Base-by-base conservation (phyloP, 148 eudicot genomes). In the Diospyros kaki region DNA sequence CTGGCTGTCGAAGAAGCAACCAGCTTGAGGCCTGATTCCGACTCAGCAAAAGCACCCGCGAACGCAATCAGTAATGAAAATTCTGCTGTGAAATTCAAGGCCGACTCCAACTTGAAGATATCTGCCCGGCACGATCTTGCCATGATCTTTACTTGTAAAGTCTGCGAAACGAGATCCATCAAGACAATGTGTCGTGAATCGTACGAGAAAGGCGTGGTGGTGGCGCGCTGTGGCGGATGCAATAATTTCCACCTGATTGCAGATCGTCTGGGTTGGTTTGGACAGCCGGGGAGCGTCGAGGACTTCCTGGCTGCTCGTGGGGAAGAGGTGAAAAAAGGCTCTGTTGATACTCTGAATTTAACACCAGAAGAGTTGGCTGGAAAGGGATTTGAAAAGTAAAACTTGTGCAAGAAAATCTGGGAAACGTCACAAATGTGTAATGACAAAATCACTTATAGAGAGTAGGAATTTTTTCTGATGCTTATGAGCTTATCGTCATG, bases 361-460 rank as follows among this genome's bases (percentile, higher is more conserved):
- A 94, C 96, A 44, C 89, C 89, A 54, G 96, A 87, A 76, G 97
- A 94, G 81, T 82, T 94, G 79, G 90, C 91, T 51, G 98, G 97
- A 18, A 92, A 76, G 83, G 83, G 81, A 54, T 69, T 71, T 61
- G 73, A 68, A 46, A 52, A 58, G 28, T 28, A 28, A 0, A 28
- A 28, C 28, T 28, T 28, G 28, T 0, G 28, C 28, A 28, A 28
- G 0, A 28, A 28, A 28, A 28, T 28, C 28, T 28, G 28, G 28
- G 28, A 28, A 28, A 28, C 28, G 28, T 28, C 28, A 28, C 28
- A 28, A 28, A 28, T 28, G 28, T 28, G 28, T 28, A 28, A 28
- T 28, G 28, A 28, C 28, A 28, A 28, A 28, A 28, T 28, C 28
- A 28, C 28, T 28, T 28, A 28, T 28, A 0, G 28, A 28, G 28